phyloP scores from a whole-genome alignment of 805 yeast species.

The Candida schatavii region DNA sequence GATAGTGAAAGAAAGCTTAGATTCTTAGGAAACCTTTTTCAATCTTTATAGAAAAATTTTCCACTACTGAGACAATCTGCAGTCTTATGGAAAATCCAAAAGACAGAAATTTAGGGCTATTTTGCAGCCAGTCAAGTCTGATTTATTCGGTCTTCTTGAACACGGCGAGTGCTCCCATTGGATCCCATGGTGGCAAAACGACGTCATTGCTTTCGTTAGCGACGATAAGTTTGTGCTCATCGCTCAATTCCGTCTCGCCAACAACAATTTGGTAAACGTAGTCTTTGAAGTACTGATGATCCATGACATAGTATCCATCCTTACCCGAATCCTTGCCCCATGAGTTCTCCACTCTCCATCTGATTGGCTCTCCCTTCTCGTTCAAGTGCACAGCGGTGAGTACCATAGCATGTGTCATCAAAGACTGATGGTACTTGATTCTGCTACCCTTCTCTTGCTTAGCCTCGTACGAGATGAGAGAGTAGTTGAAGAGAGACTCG shows the following conservation, averaged over 20 bases:
- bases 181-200: conserved; percentile 73
- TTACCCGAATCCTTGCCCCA: conserved; percentile 71
- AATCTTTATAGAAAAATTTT: too few relatives aligned
- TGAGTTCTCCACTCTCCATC: conserved; percentile 75
- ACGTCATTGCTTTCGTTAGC: conserved; percentile 25
- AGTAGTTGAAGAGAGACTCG: conserved; percentile 15
- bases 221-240: conserved; percentile 1
- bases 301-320: conserved; percentile 69
- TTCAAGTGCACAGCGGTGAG: conserved; percentile 19
- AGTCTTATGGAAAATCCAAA: too few relatives aligned
- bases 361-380: conserved; percentile 50
- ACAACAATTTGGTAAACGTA: conserved; percentile 64
- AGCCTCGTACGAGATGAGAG: conserved; percentile 12
- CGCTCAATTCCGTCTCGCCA: conserved; percentile 4
- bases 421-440: conserved; percentile 16
- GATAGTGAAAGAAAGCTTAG: too few relatives aligned
- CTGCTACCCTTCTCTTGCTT: conserved; percentile 16
- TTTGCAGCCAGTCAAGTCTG: too few relatives aligned
- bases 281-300: conserved; percentile 71
- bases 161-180: conserved; percentile 71
- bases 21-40: too few relatives aligned
- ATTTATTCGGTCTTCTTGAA: conserved; percentile 3
- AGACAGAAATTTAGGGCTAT: too few relatives aligned
- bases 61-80: too few relatives aligned
- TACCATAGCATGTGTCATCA: conserved; percentile 22